phyloP scores from a whole-genome alignment of 148 eudicot species.

The Fagopyrum tataricum region DNA sequence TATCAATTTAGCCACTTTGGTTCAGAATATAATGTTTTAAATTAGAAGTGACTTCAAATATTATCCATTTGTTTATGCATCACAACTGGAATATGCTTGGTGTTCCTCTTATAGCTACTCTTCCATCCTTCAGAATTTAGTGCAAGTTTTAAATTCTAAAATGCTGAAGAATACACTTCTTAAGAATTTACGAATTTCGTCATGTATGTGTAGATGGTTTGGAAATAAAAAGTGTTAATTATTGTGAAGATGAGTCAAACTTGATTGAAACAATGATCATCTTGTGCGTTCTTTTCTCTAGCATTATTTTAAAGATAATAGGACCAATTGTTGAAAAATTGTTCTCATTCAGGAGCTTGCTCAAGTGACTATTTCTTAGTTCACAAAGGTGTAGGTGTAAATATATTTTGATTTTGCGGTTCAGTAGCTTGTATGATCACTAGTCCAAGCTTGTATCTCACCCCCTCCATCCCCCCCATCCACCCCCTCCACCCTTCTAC shows the following conservation, averaged over 20 bases:
- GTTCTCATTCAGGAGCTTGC: background rate
- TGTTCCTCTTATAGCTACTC: background rate
- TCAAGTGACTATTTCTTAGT: background rate
- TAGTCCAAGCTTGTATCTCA: background rate
- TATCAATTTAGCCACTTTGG: background rate
- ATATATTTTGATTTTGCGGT: background rate
- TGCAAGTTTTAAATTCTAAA: background rate
- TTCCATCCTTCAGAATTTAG: background rate
- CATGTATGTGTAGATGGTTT: background rate
- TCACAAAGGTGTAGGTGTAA: background rate
- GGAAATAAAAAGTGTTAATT: background rate
- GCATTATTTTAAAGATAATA: background rate
- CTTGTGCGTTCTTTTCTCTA: background rate
- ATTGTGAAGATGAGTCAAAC: background rate
- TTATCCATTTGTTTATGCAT: background rate
- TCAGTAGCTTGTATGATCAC: background rate
- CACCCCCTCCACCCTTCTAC: background rate
- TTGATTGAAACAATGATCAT: background rate
- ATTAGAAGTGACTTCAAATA: constrained; percentile 4
- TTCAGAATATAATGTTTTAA: background rate
- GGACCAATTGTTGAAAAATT: background rate
- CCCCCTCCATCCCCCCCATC: background rate
- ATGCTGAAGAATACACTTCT: background rate
- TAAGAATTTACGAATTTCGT: background rate
- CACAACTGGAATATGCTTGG: background rate